These are phyloP conservation scores for Proliferodiscus dingleyae DNA, from an alignment of 2,329 filamentous ascomycete species.

Conservation along the genomic window DNA sequence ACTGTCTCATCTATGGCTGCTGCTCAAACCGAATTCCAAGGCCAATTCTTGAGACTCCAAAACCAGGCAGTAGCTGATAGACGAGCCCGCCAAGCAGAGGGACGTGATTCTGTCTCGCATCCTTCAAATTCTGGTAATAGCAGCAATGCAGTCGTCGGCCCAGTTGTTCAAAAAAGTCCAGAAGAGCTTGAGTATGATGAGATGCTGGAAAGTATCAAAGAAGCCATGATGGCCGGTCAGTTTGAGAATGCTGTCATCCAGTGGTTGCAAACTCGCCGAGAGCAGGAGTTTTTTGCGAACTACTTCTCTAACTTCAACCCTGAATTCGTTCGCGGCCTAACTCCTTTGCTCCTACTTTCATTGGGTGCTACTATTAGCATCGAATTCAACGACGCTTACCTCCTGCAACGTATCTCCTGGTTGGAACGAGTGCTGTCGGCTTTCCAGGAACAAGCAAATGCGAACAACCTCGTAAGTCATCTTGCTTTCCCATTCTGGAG, in stretches of 20 bases:
- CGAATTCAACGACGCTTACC: slow-evolving; percentile 47
- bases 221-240: slow-evolving; percentile 55
- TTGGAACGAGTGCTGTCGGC: slow-evolving; percentile 55
- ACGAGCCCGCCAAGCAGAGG: slow-evolving; percentile 13
- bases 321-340: slow-evolving; percentile 50
- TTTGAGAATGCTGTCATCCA: slow-evolving; percentile 60
- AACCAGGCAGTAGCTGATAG: slow-evolving; percentile 43
- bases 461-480: slow-evolving; percentile 31
- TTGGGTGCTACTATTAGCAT: slow-evolving; percentile 60
- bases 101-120: slow-evolving; percentile 5
- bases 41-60: slow-evolving; percentile 55
- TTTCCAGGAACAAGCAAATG: slow-evolving; percentile 35
- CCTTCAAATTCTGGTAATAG: background rate
- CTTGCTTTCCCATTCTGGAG: background rate
- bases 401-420: slow-evolving; percentile 55
- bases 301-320: slow-evolving; percentile 48
- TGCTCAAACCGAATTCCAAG: slow-evolving; percentile 64
- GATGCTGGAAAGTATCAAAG: slow-evolving; percentile 54
- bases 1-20: slow-evolving; percentile 66
- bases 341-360: slow-evolving; percentile 58
- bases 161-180: slow-evolving; percentile 36
- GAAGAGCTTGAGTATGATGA: slow-evolving; percentile 53
- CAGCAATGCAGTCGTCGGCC: slow-evolving; percentile 9
- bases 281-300: slow-evolving; percentile 58
- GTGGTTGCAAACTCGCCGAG: slow-evolving; percentile 61